phyloP scores from a whole-genome alignment of 108 stramenopile species.

The Skeletonema costatum region DNA sequence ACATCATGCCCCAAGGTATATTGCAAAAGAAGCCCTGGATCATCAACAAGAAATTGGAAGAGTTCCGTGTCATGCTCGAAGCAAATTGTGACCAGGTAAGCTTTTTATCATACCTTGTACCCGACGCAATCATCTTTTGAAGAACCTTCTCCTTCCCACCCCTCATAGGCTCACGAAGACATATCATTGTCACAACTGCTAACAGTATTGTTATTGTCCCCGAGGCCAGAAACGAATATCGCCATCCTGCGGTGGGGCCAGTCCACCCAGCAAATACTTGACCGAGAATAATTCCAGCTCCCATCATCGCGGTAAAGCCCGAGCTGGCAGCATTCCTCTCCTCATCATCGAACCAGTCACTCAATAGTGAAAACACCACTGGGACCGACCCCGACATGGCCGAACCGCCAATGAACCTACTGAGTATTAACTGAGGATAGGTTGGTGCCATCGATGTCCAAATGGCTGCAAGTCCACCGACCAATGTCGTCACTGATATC shows the following conservation, averaged over 20 bases:
- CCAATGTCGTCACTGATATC: conserved; percentile 50
- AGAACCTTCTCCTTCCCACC: conserved; percentile 74
- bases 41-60: conserved; percentile 56
- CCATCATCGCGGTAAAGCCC: conserved; percentile 81
- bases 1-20: conserved; percentile 73
- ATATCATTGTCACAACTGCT: conserved; percentile 42
- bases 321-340: conserved; percentile 72
- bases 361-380: conserved; percentile 71
- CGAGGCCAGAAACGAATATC: conserved; percentile 57
- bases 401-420: conserved; percentile 58
- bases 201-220: conserved; percentile 36
- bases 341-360: conserved; percentile 65
- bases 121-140: conserved; percentile 58
- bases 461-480: conserved; percentile 46
- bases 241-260: conserved; percentile 57
- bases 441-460: conserved; percentile 44
- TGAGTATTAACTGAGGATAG: conserved; percentile 50
- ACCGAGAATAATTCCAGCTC: conserved; percentile 64
- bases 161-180: conserved; percentile 67
- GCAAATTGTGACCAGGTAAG: conserved; percentile 65
- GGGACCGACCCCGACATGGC: conserved; percentile 73
- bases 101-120: conserved; percentile 69
- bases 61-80: conserved; percentile 54
- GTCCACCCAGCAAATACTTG: conserved; percentile 72
- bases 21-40: conserved; percentile 69